Conservation (phyloP, 2,329 filamentous ascomycete genomes). For the Trichoderma oligosporum region DNA sequence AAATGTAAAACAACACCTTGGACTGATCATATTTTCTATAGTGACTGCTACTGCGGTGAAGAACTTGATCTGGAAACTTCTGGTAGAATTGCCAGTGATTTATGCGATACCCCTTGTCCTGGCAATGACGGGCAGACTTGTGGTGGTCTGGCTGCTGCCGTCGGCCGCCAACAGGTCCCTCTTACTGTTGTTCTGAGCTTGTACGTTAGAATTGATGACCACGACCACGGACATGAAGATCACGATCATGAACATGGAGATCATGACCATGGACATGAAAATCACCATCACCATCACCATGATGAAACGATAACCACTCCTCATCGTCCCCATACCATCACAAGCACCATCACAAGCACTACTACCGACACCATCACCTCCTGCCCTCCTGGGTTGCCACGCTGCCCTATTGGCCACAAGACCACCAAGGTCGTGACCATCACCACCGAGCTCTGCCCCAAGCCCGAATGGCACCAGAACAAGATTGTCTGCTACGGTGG, state of each 20-base stretch:
- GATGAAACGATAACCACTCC: not conserved
- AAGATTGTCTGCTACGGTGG: conserved; percentile 37
- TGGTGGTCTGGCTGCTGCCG: conserved; percentile 24
- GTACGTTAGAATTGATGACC: conserved; percentile 19
- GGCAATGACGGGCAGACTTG: conserved; percentile 27
- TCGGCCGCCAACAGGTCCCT: conserved; percentile 21
- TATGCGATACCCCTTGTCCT: conserved; percentile 31
- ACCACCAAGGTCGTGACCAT: conserved; percentile 25
- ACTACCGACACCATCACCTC: conserved; percentile 30
- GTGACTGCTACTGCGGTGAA: conserved; percentile 33
- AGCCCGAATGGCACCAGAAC: conserved; percentile 30
- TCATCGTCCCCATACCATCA: conserved; percentile 10
- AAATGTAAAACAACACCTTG: too few relatives aligned
- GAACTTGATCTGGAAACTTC: conserved; percentile 18
- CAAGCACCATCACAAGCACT: conserved; percentile 30
- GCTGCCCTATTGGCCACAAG: conserved; percentile 27
- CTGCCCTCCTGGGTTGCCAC: conserved; percentile 25
- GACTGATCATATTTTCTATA: conserved; percentile 8
- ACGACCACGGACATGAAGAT: not conserved
- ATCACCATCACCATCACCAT: conserved; percentile 2
- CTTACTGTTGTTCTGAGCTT: conserved; percentile 22
- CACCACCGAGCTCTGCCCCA: conserved; percentile 24
- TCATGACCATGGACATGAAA: not conserved
- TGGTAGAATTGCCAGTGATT: conserved; percentile 15
- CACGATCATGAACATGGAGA: not conserved